phyloP scores from a whole-genome alignment of 495 filamentous ascomycete species.

The Neurospora sp. region DNA sequence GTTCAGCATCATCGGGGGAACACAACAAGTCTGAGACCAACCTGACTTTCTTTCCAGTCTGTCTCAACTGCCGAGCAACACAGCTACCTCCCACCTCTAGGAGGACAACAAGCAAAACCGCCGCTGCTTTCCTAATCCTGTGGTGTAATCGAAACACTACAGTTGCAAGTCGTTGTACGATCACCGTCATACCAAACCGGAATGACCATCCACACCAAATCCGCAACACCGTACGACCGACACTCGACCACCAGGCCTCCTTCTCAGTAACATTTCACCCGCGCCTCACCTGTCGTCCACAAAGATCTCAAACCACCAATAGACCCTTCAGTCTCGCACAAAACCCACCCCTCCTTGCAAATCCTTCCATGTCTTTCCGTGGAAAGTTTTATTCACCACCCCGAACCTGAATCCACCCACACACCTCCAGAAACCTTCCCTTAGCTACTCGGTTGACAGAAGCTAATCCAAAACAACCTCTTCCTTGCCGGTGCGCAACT shows the following conservation, averaged over 20 bases:
- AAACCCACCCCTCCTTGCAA: background rate
- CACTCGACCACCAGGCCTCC: background rate
- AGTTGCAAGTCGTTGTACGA: slow-evolving; percentile 4
- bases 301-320: slow-evolving; percentile 3
- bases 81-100: background rate
- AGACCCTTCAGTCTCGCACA: slow-evolving; percentile 3
- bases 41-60: background rate
- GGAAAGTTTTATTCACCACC: background rate
- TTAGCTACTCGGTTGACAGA: background rate
- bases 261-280: background rate
- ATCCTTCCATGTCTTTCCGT: background rate
- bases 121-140: slow-evolving; percentile 2
- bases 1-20: background rate
- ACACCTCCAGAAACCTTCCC: background rate
- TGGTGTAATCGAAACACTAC: slow-evolving; percentile 6
- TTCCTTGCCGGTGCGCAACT: background rate
- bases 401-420: background rate
- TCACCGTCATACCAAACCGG: slow-evolving; percentile 2
- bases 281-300: slow-evolving; percentile 4
- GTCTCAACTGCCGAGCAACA: background rate
- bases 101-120: background rate
- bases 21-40: background rate
- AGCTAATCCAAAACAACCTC: background rate
- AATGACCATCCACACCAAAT: slow-evolving; percentile 1
- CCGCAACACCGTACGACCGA: background rate